A percentile compares a stretch with the other conserved stretches of the same genome.
phyloP scores from a whole-genome alignment of 139 green algal species.

The Micromonas commoda region DNA sequence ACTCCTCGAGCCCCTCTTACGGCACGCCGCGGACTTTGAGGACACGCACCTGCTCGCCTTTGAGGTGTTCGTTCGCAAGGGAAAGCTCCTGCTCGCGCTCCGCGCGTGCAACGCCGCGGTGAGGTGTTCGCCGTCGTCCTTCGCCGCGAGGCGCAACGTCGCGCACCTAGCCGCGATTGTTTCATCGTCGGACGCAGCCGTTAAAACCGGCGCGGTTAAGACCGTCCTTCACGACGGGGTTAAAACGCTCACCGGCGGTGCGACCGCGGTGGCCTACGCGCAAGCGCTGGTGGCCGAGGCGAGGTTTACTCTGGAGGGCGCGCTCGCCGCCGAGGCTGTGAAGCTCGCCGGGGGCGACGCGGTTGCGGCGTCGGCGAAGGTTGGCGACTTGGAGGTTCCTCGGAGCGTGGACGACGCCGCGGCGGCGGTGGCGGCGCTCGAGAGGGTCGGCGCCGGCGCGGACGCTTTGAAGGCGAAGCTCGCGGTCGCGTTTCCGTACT shows the following conservation, averaged over 20 bases:
- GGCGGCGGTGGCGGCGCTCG: neutral
- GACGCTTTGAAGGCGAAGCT: neutral
- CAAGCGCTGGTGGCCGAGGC: neutral
- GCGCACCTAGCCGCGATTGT: neutral
- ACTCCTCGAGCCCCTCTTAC: slow-evolving; percentile 47
- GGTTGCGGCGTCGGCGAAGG: too few relatives aligned
- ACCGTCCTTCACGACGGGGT: neutral
- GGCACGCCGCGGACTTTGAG: slow-evolving; percentile 39
- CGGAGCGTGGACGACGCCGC: neutral
- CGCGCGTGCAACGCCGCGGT: slow-evolving; percentile 55
- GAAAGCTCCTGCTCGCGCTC: slow-evolving; percentile 68
- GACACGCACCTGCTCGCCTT: slow-evolving; percentile 55
- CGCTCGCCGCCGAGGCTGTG: neutral
- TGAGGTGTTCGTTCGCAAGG: slow-evolving; percentile 67
- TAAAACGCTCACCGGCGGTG: neutral
- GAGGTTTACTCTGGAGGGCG: neutral
- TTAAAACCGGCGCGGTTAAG: neutral
- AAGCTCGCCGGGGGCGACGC: neutral
- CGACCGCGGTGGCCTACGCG: neutral
- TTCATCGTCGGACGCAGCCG: neutral
- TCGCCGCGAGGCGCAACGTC: neutral
- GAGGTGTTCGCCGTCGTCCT: slow-evolving; percentile 26
- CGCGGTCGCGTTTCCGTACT: neutral
- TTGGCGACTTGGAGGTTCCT: neutral
- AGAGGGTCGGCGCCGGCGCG: neutral